Conservation (phyloP, 139 green algal species). For the Zygnema cylindricum region DNA sequence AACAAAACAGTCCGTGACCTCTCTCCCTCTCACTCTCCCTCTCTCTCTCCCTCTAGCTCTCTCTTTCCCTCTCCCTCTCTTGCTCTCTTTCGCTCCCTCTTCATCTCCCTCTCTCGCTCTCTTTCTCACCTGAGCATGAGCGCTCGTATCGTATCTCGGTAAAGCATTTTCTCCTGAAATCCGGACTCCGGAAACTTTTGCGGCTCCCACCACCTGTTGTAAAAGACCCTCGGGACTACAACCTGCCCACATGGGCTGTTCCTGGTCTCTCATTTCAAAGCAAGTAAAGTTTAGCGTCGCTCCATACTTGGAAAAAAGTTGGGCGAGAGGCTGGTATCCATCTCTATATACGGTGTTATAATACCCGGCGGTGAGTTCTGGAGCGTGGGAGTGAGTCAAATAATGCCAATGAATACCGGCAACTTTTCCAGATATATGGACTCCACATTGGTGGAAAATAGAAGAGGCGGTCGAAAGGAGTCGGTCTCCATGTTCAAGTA, state of each 20-base stretch:
- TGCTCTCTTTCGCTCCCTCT: no score
- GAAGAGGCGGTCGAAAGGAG: slow-evolving; percentile 73
- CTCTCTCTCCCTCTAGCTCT: no score
- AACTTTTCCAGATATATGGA: slow-evolving; percentile 54
- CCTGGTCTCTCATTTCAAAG: slow-evolving; percentile 98
- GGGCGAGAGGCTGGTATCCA: slow-evolving; percentile 79
- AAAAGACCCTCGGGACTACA: slow-evolving; percentile 89
- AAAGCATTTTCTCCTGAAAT: slow-evolving; percentile 95
- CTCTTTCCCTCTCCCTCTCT: no score
- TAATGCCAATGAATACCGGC: slow-evolving; percentile 99
- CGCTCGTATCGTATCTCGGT: slow-evolving; percentile 80
- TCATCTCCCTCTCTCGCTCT: no score
- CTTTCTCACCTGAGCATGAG: slow-evolving; percentile 61
- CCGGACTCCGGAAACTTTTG: slow-evolving; percentile 75
- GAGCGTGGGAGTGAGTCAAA: slow-evolving; percentile 89
- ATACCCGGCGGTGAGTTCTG: slow-evolving; percentile 97
- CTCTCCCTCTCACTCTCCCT: slow-evolving; percentile 90
- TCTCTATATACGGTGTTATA: slow-evolving; percentile 93
- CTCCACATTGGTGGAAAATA: slow-evolving; percentile 35
- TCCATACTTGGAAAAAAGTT: slow-evolving; percentile 70
- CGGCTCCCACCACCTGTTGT: slow-evolving; percentile 44
- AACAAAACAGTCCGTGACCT: no score
- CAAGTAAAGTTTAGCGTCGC: slow-evolving; percentile 93
- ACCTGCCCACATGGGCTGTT: slow-evolving; percentile 88
- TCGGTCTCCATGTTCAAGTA: slow-evolving; percentile 85